Evolutionary conservation across 345 rosid genomes (phyloP).

Genomic region (Pugionium cornutum): DNA sequence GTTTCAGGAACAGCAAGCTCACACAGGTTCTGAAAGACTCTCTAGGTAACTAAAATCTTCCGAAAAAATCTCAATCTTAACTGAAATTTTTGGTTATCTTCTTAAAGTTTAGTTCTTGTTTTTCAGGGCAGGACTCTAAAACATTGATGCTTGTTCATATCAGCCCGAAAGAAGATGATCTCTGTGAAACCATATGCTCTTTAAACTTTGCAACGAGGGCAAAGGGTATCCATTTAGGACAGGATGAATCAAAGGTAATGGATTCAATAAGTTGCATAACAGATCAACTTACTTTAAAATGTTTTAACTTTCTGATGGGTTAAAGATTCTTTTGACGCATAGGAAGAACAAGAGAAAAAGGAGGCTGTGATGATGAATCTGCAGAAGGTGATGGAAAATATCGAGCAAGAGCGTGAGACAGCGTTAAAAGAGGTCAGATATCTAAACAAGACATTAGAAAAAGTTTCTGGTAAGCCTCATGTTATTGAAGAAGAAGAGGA

Average conservation of each 20-base stretch:
- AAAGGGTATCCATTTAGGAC: conserved; percentile 62
- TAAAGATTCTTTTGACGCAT: conserved; percentile 23
- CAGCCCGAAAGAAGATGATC: conserved; percentile 79
- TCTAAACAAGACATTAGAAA: conserved; percentile 50
- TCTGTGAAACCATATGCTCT: conserved; percentile 78
- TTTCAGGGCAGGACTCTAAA: conserved; percentile 74
- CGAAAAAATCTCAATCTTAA: background rate
- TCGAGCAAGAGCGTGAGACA: conserved; percentile 55
- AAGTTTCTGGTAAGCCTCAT: conserved; percentile 42
- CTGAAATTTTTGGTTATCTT: background rate
- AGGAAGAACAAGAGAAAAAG: conserved; percentile 56
- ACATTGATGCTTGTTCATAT: conserved; percentile 84
- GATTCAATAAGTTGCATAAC: conserved; percentile 14
- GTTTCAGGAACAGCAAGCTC: conserved; percentile 81
- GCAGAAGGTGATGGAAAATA: conserved; percentile 47
- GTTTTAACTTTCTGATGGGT: conserved; percentile 26
- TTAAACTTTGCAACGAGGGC: conserved; percentile 71
- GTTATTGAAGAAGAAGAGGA: conserved; percentile 40
- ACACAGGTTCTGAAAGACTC: conserved; percentile 85
- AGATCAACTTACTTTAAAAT: conserved; percentile 11
- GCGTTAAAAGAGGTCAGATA: conserved; percentile 43
- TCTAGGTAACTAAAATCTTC: conserved; percentile 51
- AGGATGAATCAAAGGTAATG: conserved; percentile 54
- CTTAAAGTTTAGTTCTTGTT: conserved; percentile 2
- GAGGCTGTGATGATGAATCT: conserved; percentile 54